phyloP scores from a whole-genome alignment of 176 grass and related monocot species.

The Thinopyrum elongatum region DNA sequence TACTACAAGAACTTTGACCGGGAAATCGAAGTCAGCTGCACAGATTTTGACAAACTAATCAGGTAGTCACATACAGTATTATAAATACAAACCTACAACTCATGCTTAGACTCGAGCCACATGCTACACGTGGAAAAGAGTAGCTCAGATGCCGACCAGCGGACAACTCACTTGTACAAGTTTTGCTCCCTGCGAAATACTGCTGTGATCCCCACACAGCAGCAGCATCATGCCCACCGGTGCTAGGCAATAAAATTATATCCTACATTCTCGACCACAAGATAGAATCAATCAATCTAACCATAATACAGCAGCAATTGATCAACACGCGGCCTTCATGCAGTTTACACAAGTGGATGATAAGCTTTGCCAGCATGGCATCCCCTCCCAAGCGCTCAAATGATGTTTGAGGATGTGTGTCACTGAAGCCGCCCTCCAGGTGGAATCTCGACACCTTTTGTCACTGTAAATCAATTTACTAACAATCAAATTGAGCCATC shows the following conservation, averaged over 20 bases:
- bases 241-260: conserved; percentile 53
- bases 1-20: neutral
- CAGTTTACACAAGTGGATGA: conserved; percentile 53
- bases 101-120: conserved; percentile 33
- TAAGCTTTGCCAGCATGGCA: conserved; percentile 45
- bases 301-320: conserved; percentile 34
- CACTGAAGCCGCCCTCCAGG: neutral
- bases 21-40: neutral
- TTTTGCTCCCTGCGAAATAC: conserved; percentile 14
- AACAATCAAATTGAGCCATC: conserved; percentile 26
- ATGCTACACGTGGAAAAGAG: conserved; percentile 40
- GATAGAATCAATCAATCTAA: conserved; percentile 37
- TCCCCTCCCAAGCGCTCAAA: conserved; percentile 33
- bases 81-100: conserved; percentile 44
- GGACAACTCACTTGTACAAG: conserved; percentile 21
- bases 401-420: conserved; percentile 37
- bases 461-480: conserved; percentile 33
- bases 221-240: conserved; percentile 38
- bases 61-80: conserved; percentile 16
- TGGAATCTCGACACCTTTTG: conserved; percentile 15
- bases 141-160: neutral
- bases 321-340: conserved; percentile 12
- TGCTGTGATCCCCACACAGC: conserved; percentile 15
- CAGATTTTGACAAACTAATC: conserved; percentile 7
- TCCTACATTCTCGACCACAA: conserved; percentile 45